These are phyloP conservation scores for Dendrothele bispora DNA, from an alignment of 768 basidiomycete species.

Conservation along the genomic window DNA sequence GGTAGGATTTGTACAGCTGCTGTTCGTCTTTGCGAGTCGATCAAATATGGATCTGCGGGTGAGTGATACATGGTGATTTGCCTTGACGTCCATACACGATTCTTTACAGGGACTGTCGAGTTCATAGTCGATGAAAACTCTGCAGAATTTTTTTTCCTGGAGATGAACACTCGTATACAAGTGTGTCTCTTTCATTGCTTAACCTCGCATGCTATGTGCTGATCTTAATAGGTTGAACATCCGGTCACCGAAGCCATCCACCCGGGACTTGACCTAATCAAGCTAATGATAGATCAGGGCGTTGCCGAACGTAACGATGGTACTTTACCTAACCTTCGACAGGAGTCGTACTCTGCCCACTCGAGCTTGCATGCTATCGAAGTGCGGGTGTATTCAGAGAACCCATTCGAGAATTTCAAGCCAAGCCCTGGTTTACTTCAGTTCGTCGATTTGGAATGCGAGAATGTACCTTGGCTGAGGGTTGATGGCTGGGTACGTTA, in stretches of 20 bases:
- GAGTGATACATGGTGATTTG: slow-evolving; percentile 5
- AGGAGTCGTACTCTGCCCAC: slow-evolving; percentile 31
- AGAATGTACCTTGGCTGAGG: slow-evolving; percentile 49
- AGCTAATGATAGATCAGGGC: slow-evolving; percentile 64
- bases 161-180: slow-evolving; percentile 72
- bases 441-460: slow-evolving; percentile 37
- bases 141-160: slow-evolving; percentile 62
- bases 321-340: slow-evolving; percentile 30
- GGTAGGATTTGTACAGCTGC: slow-evolving; percentile 55
- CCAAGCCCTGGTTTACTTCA: slow-evolving; percentile 68
- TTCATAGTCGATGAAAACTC: slow-evolving; percentile 59
- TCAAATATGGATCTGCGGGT: slow-evolving; percentile 64
- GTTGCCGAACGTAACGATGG: slow-evolving; percentile 32
- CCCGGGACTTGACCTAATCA: slow-evolving; percentile 59
- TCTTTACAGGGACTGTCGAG: slow-evolving; percentile 59
- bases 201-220: background rate
- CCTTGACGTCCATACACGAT: background rate
- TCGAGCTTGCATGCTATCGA: slow-evolving; percentile 45
- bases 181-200: slow-evolving; percentile 26
- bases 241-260: slow-evolving; percentile 59
- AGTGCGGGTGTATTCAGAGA: slow-evolving; percentile 62
- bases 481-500: slow-evolving; percentile 56
- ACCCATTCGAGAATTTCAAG: slow-evolving; percentile 53
- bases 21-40: slow-evolving; percentile 42
- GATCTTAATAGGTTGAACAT: slow-evolving; percentile 55